Evolutionary conservation across 306 rosid genomes (phyloP), one percentile per base, ranked within the genome.

Genomic region (Quercus wislizeni): DNA sequence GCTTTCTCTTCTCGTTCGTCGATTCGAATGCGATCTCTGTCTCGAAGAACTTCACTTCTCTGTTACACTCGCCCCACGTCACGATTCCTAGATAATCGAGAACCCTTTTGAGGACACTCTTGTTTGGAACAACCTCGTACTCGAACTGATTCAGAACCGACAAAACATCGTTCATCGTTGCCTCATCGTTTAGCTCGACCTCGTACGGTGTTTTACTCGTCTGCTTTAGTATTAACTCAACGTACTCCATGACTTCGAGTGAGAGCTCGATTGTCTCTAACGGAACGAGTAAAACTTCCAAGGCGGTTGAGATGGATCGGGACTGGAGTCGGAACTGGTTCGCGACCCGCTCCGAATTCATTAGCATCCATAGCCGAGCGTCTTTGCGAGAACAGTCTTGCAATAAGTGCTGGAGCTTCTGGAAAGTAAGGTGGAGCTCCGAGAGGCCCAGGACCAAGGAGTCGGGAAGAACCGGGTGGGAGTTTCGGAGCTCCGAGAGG

Each of bases 361-460:
- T 88, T 10, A 90, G 76, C 86, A 91, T 82, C 71, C 78, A 78
- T 12, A 95, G 12, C 61, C 90, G 71, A 18, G 91, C 92, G 23
- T 91, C 94, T n/a, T 89, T 90, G 0, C 85, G 79, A 28, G 88
- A 20, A 41, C 77, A 86, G 58, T 92, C 99, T 58, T 95, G 87
- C 27, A 92, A 73, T 21, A 91, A 58, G 82, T 78, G 83, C 55
- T 55, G 83, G 70, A 91, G 76, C 86, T 91, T 91, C 88, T 91
- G 98, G 85, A 91, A 87, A 30, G 80, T 77, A 23, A 88, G 52
- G 76, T 92, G 93, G 78, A 95, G 93, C 87, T 92, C 96, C 41
- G 93, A 86, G 5, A 95, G 55, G 33, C 82, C 38, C 27, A 91
- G 83, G 4, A 72, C 78, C 10, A 28, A 84, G 3, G 89, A 85